A percentile compares a stretch with the other conserved stretches of the same genome.
phyloP scores from a whole-genome alignment of 2,329 filamentous ascomycete genomes.

The Penicillium sp. region DNA sequence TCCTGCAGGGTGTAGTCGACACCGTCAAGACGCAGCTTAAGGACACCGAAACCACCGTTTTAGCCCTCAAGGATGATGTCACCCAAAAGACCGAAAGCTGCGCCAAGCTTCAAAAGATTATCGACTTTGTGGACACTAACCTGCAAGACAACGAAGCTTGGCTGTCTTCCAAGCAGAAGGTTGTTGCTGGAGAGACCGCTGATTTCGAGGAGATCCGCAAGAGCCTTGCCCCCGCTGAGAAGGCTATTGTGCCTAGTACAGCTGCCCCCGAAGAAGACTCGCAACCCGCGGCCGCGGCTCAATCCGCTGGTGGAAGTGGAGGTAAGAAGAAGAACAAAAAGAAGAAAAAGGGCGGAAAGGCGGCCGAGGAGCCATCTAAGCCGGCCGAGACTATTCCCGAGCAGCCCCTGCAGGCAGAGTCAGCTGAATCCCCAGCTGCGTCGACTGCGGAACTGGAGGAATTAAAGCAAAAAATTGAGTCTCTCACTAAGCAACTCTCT shows the following conservation, averaged over 20 bases:
- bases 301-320: constrained; percentile 26
- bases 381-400: constrained; percentile 17
- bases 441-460: constrained; percentile 23
- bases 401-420: constrained; percentile 33
- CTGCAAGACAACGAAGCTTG: constrained; percentile 37
- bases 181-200: constrained; percentile 32
- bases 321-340: constrained; percentile 79
- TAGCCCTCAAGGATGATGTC: constrained; percentile 46
- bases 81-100: constrained; percentile 38
- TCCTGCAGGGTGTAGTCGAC: constrained; percentile 57
- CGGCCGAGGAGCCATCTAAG: constrained; percentile 38
- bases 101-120: constrained; percentile 33
- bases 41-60: constrained; percentile 52
- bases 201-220: constrained; percentile 37
- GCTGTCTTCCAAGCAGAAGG: constrained; percentile 34
- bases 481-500: constrained; percentile 34
- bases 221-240: constrained; percentile 29
- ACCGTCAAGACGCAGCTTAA: constrained; percentile 55
- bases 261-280: constrained; percentile 20
- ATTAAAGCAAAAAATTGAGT: constrained; percentile 38
- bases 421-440: constrained; percentile 24
- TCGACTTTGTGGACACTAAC: constrained; percentile 43
- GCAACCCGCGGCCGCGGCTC: constrained; percentile 17
- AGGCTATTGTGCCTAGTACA: constrained; percentile 12
- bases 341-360: constrained; percentile 74